phyloP scores from a whole-genome alignment of 805 yeast genomes.

The Millerago galiae region DNA sequence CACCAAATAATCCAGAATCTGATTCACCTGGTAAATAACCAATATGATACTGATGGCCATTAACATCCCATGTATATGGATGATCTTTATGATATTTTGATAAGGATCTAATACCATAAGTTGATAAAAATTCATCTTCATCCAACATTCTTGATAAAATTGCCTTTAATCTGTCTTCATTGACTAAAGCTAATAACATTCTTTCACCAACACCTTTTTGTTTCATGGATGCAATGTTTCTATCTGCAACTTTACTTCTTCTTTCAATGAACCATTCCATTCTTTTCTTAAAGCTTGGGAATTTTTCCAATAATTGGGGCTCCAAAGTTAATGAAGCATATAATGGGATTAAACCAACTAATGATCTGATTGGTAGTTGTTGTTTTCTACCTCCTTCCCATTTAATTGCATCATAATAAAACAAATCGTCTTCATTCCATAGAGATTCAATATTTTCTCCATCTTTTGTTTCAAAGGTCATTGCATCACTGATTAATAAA shows the following conservation, averaged over 20 bases:
- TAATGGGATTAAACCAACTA: constrained; percentile 87
- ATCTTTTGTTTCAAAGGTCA: constrained; percentile 56
- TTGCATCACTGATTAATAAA: constrained; percentile 85
- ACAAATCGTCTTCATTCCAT: constrained; percentile 87
- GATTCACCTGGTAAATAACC: constrained; percentile 83
- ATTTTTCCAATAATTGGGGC: constrained; percentile 68
- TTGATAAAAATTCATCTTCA: constrained; percentile 78
- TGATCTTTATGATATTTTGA: constrained; percentile 80
- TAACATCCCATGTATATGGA: constrained; percentile 79
- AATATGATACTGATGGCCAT: constrained; percentile 65
- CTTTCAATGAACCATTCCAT: constrained; percentile 79
- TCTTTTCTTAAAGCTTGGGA: constrained; percentile 78
- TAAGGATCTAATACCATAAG: constrained; percentile 80
- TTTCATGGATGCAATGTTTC: constrained; percentile 83
- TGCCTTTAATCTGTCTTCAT: constrained; percentile 68
- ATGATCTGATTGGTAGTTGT: constrained; percentile 76
- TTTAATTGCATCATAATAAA: constrained; percentile 84
- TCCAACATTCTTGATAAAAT: constrained; percentile 78
- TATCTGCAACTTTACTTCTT: constrained; percentile 58
- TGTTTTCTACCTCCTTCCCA: constrained; percentile 67
- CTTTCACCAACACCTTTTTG: constrained; percentile 76
- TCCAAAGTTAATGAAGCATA: constrained; percentile 87
- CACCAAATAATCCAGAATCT: constrained; percentile 91
- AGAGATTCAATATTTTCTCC: constrained; percentile 53
- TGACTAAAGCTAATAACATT: constrained; percentile 69